These are phyloP conservation scores for Pulveroboletus frians DNA, from an alignment of 768 basidiomycete species.

Conservation along the genomic window DNA sequence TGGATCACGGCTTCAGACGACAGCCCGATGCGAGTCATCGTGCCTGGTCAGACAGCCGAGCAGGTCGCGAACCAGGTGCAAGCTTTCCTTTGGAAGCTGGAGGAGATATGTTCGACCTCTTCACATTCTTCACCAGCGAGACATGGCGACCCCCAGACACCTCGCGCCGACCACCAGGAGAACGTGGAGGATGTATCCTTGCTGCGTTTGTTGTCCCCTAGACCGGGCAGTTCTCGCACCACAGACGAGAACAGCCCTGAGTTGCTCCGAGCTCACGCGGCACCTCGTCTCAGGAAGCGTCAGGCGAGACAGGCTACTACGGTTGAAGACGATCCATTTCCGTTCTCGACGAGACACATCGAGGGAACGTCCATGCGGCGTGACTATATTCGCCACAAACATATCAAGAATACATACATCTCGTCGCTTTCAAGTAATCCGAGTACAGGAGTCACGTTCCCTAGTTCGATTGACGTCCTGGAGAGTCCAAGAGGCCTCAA, in stretches of 20 bases:
- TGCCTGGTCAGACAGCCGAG: conserved; percentile 32
- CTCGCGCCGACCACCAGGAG: conserved; percentile 3
- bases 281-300: conserved; percentile 9
- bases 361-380: conserved; percentile 25
- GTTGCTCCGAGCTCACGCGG: neutral
- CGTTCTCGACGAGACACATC: conserved; percentile 20
- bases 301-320: neutral
- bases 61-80: conserved; percentile 21
- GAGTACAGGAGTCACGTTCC: conserved; percentile 3
- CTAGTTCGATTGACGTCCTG: conserved; percentile 14
- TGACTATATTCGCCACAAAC: conserved; percentile 23
- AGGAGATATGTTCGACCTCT: conserved; percentile 8
- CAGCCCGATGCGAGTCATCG: conserved; percentile 32
- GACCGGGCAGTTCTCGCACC: neutral
- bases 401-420: conserved; percentile 28
- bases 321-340: conserved; percentile 18
- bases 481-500: conserved; percentile 18
- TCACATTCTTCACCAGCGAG: conserved; percentile 1
- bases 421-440: conserved; percentile 20
- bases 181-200: neutral
- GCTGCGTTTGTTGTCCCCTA: neutral
- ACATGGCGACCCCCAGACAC: neutral
- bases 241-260: conserved; percentile 10
- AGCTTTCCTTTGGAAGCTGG: conserved; percentile 17
- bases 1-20: conserved; percentile 35